Conservation (phyloP, 495 filamentous ascomycete genomes). For the Cairneyella variabilis region DNA sequence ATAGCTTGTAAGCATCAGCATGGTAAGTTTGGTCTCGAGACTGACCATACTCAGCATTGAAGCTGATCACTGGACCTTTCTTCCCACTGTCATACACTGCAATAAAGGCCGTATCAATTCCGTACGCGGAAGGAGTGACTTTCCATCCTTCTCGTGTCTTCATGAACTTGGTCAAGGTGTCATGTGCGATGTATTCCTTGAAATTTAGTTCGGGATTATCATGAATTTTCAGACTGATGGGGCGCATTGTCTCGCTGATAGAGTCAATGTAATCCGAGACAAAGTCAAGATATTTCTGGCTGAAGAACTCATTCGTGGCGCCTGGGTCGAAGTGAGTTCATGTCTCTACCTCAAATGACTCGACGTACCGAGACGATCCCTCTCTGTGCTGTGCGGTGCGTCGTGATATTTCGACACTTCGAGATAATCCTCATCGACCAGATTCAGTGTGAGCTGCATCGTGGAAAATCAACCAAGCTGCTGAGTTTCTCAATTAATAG, state of each 20-base stretch:
- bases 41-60: conserved; percentile 60
- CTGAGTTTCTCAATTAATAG: no score
- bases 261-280: conserved; percentile 36
- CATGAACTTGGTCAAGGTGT: conserved; percentile 53
- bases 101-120: conserved; percentile 53
- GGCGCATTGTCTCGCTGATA: conserved; percentile 34
- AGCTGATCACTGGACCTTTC: conserved; percentile 48
- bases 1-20: conserved; percentile 29
- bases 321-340: no score
- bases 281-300: conserved; percentile 23
- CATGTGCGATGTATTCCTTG: conserved; percentile 53
- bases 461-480: no score
- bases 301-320: no score
- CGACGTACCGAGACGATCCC: no score
- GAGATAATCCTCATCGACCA: conserved; percentile 16
- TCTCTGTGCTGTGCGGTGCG: not conserved
- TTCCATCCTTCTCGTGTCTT: conserved; percentile 45
- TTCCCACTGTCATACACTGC: conserved; percentile 26
- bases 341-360: no score
- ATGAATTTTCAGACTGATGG: conserved; percentile 51
- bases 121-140: conserved; percentile 52
- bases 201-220: conserved; percentile 58
- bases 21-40: conserved; percentile 26
- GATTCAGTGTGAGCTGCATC: conserved; percentile 4
- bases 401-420: not conserved